These are phyloP conservation scores for Fusarium armeniacum DNA, from an alignment of 2,329 filamentous ascomycete species.

Conservation along the genomic window DNA sequence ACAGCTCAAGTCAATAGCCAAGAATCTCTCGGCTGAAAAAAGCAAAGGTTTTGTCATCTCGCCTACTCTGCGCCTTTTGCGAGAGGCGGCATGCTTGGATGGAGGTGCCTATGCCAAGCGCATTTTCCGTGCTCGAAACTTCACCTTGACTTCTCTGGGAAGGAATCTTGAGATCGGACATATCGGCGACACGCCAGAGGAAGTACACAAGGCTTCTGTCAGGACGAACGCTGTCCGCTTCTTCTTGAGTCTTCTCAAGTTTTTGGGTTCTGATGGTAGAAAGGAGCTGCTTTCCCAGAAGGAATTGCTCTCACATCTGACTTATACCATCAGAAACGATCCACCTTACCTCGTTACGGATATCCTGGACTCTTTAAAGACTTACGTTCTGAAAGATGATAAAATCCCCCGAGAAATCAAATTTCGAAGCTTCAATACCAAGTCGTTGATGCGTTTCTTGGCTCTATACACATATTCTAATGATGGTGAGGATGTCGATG, in stretches of 20 bases:
- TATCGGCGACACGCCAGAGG: constrained; percentile 69
- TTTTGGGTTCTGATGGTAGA: constrained; percentile 82
- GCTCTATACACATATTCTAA: constrained; percentile 76
- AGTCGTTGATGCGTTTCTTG: constrained; percentile 78
- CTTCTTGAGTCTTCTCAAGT: constrained; percentile 82
- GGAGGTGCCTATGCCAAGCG: constrained; percentile 83
- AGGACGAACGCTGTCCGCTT: constrained; percentile 87
- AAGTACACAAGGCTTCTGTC: constrained; percentile 79
- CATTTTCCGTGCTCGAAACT: constrained; percentile 82
- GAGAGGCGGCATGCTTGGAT: constrained; percentile 87
- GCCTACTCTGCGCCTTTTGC: constrained; percentile 86
- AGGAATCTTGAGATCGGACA: constrained; percentile 82
- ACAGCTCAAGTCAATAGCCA: constrained; percentile 84
- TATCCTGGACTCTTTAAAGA: constrained; percentile 78
- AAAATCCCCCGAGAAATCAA: constrained; percentile 81
- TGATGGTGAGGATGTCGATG: constrained; percentile 58
- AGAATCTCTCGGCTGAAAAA: constrained; percentile 83
- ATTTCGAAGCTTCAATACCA: constrained; percentile 80
- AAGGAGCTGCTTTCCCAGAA: constrained; percentile 83
- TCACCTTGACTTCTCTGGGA: constrained; percentile 83
- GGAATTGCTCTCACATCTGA: constrained; percentile 85
- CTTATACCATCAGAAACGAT: constrained; percentile 83
- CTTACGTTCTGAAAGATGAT: constrained; percentile 79
- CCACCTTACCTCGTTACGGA: constrained; percentile 81
- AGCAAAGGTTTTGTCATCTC: constrained; percentile 90